Evolutionary conservation across 1,284 basidiomycete genomes (phyloP), one percentile per base, ranked within the genome.

Genomic region (Bondarzewia mesenterica): DNA sequence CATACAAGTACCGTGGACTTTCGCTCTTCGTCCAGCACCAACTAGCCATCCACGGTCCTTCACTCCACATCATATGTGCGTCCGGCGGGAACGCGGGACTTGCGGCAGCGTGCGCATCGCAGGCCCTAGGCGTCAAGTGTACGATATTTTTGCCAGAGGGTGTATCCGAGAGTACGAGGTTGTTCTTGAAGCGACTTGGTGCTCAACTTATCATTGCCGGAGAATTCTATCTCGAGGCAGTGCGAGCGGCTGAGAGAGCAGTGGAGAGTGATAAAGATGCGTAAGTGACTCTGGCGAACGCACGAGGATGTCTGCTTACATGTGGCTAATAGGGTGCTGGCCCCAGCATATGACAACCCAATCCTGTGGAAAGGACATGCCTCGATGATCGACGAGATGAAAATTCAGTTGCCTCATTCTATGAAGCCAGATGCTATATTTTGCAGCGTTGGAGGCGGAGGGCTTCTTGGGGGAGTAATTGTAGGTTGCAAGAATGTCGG

Each of bases 81-180:
- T 89, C 86, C 0, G 74, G 79, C 1, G 85, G 85, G 23, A 89
- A 89, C 57, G 85, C 83, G 22, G 85, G 80, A 1, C 66, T 86
- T 15, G 85, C 84, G 12, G 75, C 77, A 1, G 85, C 85, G 12
- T 75, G 75, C 56, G 80, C 78, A 22, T 75, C 83, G 7, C 69
- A 73, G 22, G 64, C 59, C 16, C 68, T 86, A 14, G 62, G 64
- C 7, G 65, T 85, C 46, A 69, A 60, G 57, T 86, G 85, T 60
- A 85, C 78, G 3, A 78, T 87, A 4, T 88, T 71, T 57, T 65
- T 88, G 23, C 83, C 85, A 1, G 60, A 72, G 36, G 72, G 73
- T 5, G 75, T 73, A 10, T 59, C 70, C 42, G 63, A 66, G 50
- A 68, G 63, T 20, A 81, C 78, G 1, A 56, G 80, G 25, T 65